Conservation (phyloP, 768 basidiomycete species). For the Postia placenta region DNA sequence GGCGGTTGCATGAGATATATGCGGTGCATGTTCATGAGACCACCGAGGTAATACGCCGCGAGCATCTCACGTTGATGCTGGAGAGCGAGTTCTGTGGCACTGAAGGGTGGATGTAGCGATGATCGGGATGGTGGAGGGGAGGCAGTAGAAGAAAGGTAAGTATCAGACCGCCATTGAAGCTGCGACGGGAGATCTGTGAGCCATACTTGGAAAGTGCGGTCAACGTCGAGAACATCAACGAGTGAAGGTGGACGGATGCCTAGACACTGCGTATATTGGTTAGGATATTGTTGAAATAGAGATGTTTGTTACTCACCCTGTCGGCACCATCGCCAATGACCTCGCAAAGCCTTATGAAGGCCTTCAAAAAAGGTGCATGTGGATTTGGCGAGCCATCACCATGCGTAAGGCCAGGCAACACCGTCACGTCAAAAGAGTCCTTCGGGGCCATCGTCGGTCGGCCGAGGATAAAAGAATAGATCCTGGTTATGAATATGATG, state of each 20-base stretch:
- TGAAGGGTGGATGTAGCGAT: slow-evolving; percentile 1
- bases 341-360: slow-evolving; percentile 32
- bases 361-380: slow-evolving; percentile 31
- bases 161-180: slow-evolving; percentile 30
- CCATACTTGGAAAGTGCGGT: slow-evolving; percentile 39
- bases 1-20: slow-evolving; percentile 32
- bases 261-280: slow-evolving; percentile 12
- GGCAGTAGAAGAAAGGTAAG: slow-evolving; percentile 5
- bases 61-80: slow-evolving; percentile 38
- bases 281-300: neutral
- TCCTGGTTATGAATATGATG: slow-evolving; percentile 18
- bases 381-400: slow-evolving; percentile 27
- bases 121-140: neutral
- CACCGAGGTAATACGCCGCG: slow-evolving; percentile 41
- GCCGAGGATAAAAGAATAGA: slow-evolving; percentile 39
- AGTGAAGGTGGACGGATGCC: slow-evolving; percentile 18
- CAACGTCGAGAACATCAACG: slow-evolving; percentile 33
- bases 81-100: slow-evolving; percentile 26
- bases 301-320: slow-evolving; percentile 24
- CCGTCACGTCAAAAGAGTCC: slow-evolving; percentile 32
- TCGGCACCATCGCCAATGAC: slow-evolving; percentile 37
- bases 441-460: slow-evolving; percentile 37
- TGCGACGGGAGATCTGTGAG: slow-evolving; percentile 34
- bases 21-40: slow-evolving; percentile 39
- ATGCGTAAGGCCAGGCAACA: slow-evolving; percentile 13